Evolutionary conservation across 139 green algal genomes (phyloP), one percentile per base, ranked within the genome.

Genomic region (Zygnema cylindricum): DNA sequence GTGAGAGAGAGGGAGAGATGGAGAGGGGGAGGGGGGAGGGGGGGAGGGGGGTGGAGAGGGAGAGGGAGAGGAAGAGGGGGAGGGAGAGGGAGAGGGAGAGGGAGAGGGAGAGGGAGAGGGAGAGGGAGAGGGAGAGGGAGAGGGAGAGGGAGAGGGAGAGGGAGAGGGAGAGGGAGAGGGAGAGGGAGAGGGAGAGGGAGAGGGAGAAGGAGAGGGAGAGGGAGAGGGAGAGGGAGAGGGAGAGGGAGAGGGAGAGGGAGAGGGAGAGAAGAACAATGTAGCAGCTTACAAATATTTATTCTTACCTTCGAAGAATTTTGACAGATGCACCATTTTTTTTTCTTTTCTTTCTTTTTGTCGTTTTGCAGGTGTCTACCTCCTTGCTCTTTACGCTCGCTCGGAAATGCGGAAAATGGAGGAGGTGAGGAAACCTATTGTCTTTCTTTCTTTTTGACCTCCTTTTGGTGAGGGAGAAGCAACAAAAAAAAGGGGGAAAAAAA

Each of bases 161-260:
- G 71, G 76, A 69, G 76, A 82, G 76, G 25, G 76, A 55, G 76
- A 79, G 76, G 30, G 76, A 55, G 76, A 55, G 76, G 25, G 32
- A 55, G 76, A 82, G 76, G 71, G 76, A 82, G 76, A 82, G 76
- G 71, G 76, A 82, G 76, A 82, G 76, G 71, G 76, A 82, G 76
- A 82, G 76, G 71, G 76, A 82, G 76, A 82, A 32, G 71, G 76
- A 82, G 76, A 82, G 76, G 71, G 76, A 82, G 76, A 82, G 76
- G 71, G 76, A 82, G 76, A 82, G 76, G 71, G 76, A 82, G 76
- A 82, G 76, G 71, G 76, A 82, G 76, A 82, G 76, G 71, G 76
- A 82, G 76, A 82, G 76, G 71, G 76, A 82, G 76, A 82, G 76
- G 71, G 57, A 73, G 57, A 73, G 57, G 30, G 57, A 73, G 57